Conservation (phyloP, 352 stramenopile species). For the Phytophthora pseudosyringae region DNA sequence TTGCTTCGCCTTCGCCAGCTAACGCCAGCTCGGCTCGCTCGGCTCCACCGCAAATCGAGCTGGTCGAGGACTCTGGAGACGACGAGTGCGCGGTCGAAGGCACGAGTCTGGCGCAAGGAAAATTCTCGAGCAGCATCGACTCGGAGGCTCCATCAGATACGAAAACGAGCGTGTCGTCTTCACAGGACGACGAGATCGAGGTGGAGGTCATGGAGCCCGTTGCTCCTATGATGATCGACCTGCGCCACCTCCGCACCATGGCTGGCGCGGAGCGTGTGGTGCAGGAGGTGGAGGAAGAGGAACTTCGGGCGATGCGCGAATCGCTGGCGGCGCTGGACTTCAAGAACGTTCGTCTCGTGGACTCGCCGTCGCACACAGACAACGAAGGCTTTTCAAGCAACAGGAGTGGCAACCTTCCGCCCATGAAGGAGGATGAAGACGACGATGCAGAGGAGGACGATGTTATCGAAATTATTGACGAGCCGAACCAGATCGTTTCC, state of each 20-base stretch:
- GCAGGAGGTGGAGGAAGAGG: conserved; percentile 39
- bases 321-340: conserved; percentile 41
- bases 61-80: conserved; percentile 17
- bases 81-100: conserved; percentile 14
- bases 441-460: conserved; percentile 29
- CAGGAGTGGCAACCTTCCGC: conserved; percentile 26
- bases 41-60: conserved; percentile 4
- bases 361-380: conserved; percentile 18
- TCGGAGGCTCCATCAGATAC: conserved; percentile 38
- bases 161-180: conserved; percentile 43
- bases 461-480: conserved; percentile 32
- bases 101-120: conserved; percentile 13
- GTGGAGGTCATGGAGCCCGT: conserved; percentile 24
- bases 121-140: conserved; percentile 24
- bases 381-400: conserved; percentile 25
- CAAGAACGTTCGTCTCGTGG: conserved; percentile 27
- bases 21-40: conserved; percentile 15
- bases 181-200: conserved; percentile 28
- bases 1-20: conserved; percentile 24
- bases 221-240: conserved; percentile 40
- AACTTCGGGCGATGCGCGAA: conserved; percentile 40
- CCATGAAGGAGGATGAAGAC: conserved; percentile 35
- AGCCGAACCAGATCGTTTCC: conserved; percentile 30
- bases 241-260: conserved; percentile 45
- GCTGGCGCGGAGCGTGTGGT: conserved; percentile 44